Conservation (phyloP, 805 yeast species). For the Lipomyces sp. region DNA sequence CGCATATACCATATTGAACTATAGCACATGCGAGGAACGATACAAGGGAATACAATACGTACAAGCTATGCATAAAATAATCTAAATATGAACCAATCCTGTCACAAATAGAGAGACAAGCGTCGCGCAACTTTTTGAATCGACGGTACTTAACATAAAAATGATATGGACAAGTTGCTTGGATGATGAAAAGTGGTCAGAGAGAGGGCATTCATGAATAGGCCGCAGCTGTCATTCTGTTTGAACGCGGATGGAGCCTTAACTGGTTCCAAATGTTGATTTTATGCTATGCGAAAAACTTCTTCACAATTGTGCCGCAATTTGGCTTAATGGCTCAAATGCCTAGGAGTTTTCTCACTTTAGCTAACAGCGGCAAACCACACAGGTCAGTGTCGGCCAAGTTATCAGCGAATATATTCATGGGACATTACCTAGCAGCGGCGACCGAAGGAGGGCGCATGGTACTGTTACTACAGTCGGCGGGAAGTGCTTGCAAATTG, state of each 20-base stretch:
- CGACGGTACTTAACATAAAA: not conserved
- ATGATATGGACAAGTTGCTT: not conserved
- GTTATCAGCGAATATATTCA: too few relatives aligned
- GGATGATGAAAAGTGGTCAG: not conserved
- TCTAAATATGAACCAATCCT: slow-evolving; percentile 2
- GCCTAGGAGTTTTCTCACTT: too few relatives aligned
- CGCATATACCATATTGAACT: not conserved
- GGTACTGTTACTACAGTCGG: too few relatives aligned
- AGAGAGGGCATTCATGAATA: not conserved
- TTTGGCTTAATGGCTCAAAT: too few relatives aligned
- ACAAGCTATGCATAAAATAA: not conserved
- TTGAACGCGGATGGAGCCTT: not conserved
- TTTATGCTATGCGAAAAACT: not conserved
- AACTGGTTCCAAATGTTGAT: not conserved
- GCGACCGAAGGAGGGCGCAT: too few relatives aligned
- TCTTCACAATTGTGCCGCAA: not conserved
- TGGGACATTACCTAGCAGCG: too few relatives aligned
- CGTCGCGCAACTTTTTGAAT: not conserved
- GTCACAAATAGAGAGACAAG: slow-evolving; percentile 4
- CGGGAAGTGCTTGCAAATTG: too few relatives aligned
- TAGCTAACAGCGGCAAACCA: too few relatives aligned
- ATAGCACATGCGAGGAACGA: not conserved
- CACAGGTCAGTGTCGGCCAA: too few relatives aligned
- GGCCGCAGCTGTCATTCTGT: too few relatives aligned
- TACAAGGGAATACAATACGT: slow-evolving; percentile 1